These are phyloP conservation scores for Nidularia pulvinata DNA, from an alignment of 768 basidiomycete genomes.

Conservation along the genomic window DNA sequence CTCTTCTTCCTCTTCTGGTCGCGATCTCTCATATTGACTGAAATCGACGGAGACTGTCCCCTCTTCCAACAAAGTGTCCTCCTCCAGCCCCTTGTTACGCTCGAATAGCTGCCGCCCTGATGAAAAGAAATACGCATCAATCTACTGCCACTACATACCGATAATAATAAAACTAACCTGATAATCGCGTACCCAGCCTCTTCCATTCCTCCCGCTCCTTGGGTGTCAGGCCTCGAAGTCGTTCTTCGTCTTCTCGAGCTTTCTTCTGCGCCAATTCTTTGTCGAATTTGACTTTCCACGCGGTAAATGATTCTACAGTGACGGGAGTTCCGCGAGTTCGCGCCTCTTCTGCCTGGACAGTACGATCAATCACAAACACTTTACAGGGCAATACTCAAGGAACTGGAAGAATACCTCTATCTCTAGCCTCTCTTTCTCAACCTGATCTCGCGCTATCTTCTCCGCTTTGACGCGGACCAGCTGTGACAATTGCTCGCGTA, in stretches of 20 bases:
- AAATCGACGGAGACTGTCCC: conserved; percentile 86
- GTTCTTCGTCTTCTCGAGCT: conserved; percentile 74
- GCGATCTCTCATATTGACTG: conserved; percentile 82
- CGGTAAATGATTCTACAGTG: conserved; percentile 75
- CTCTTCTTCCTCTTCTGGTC: conserved; percentile 55
- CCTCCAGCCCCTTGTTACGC: conserved; percentile 74
- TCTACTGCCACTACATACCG: too few species aligned
- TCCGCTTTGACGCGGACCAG: conserved; percentile 64
- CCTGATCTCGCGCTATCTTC: conserved; percentile 55
- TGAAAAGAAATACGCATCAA: neutral
- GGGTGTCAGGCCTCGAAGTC: conserved; percentile 61
- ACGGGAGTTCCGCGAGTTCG: conserved; percentile 92
- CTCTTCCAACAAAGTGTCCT: conserved; percentile 83
- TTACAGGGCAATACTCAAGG: neutral
- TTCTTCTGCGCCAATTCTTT: conserved; percentile 59
- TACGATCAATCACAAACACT: conserved; percentile 1
- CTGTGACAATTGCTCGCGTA: conserved; percentile 73
- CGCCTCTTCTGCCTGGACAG: conserved; percentile 77
- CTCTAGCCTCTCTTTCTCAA: conserved; percentile 70
- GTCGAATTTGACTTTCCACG: conserved; percentile 85
- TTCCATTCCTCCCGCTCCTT: conserved; percentile 90
- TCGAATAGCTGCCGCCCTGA: conserved; percentile 96
- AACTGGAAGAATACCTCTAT: conserved; percentile 58
- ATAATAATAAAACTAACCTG: conserved; percentile 48
- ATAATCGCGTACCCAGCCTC: conserved; percentile 55